Evolutionary conservation across 2,329 filamentous ascomycete genomes (phyloP).

Genomic region (Blastomyces silverae): DNA sequence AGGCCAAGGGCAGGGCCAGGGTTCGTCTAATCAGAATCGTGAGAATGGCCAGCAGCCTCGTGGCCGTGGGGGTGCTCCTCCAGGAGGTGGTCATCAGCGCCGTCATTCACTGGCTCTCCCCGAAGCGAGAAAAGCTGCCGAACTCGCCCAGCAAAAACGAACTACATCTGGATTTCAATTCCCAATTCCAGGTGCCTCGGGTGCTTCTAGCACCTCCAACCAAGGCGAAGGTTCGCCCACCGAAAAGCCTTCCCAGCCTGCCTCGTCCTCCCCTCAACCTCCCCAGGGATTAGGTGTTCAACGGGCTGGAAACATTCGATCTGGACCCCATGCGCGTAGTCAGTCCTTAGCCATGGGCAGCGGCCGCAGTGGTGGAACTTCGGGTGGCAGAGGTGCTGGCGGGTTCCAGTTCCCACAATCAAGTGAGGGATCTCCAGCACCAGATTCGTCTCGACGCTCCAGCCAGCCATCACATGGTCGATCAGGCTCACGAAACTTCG

Average conservation of each 20-base stretch:
- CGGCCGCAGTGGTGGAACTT: conserved; percentile 61
- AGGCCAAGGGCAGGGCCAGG: conserved; percentile 36
- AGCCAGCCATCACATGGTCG: conserved; percentile 64
- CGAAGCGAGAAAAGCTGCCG: conserved; percentile 95
- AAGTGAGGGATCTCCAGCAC: conserved; percentile 47
- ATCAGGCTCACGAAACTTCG: conserved; percentile 85
- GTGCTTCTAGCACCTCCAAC: conserved; percentile 40
- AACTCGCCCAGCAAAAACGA: conserved; percentile 92
- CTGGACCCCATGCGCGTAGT: conserved; percentile 53
- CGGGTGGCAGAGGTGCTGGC: conserved; percentile 58
- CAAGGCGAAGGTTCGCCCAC: conserved; percentile 52
- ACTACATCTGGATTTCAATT: conserved; percentile 94
- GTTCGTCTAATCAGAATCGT: conserved; percentile 55
- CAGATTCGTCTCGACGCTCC: conserved; percentile 30
- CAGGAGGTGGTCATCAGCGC: conserved; percentile 73
- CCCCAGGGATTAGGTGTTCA: conserved; percentile 57
- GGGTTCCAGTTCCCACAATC: conserved; percentile 63
- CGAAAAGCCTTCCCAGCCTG: conserved; percentile 32
- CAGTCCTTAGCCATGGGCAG: conserved; percentile 49
- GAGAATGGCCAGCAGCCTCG: conserved; percentile 65
- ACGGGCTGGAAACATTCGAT: conserved; percentile 82
- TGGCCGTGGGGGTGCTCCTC: conserved; percentile 64
- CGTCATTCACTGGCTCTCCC: conserved; percentile 90
- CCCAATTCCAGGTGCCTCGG: conserved; percentile 64
- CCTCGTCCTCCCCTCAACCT: conserved; percentile 42